phyloP scores from a whole-genome alignment of 2,329 filamentous ascomycete genomes.

The Botryotinia convoluta region DNA sequence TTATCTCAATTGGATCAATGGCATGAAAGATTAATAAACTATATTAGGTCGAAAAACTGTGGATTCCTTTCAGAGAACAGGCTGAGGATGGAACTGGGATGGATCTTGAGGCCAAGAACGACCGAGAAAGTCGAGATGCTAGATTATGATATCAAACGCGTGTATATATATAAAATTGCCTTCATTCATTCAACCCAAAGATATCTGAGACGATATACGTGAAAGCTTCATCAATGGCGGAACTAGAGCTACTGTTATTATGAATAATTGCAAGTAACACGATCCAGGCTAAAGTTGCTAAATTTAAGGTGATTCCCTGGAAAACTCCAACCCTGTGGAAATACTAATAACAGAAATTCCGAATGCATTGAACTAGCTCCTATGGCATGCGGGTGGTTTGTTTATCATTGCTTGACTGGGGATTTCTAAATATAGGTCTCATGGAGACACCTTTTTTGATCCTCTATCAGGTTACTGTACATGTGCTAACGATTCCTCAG shows the following conservation, averaged over 20 bases:
- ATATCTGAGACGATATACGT: neutral
- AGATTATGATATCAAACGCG: neutral
- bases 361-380: rapidly evolving
- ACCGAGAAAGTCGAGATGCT: neutral
- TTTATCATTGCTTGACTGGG: neutral
- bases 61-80: neutral
- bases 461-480: neutral
- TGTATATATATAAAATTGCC: neutral
- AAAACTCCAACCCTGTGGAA: neutral
- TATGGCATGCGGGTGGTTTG: neutral
- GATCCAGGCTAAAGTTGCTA: neutral
- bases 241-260: no score
- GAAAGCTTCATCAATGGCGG: neutral
- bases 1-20: no score
- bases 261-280: neutral
- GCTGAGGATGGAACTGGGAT: neutral
- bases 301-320: neutral
- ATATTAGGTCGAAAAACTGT: neutral
- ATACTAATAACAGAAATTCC: neutral
- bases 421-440: neutral
- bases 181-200: neutral
- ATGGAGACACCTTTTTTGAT: neutral
- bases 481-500: neutral
- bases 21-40: neutral
- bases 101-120: neutral